Conservation (phyloP, 192 early-diverging fungal genomes). For the Coemansia sp. region DNA sequence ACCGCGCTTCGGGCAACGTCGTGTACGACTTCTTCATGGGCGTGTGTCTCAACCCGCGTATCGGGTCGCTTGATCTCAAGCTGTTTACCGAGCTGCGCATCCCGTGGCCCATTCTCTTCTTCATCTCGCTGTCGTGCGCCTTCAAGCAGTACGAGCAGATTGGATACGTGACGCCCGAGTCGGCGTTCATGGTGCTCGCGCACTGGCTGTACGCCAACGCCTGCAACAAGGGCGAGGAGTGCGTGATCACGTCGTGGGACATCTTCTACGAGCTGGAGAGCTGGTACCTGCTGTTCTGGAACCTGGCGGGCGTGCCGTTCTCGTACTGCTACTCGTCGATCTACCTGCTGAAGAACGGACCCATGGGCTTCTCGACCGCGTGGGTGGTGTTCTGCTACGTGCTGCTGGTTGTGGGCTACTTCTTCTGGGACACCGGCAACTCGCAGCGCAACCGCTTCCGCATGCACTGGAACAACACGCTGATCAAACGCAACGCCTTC, state of each 20-base stretch:
- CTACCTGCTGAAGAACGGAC: slow-evolving; percentile 74
- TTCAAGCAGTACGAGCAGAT: slow-evolving; percentile 76
- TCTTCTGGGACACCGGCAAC: slow-evolving; percentile 89
- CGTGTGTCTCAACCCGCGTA: slow-evolving; percentile 91
- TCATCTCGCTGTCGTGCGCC: slow-evolving; percentile 71
- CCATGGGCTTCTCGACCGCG: slow-evolving; percentile 59
- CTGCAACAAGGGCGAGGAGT: slow-evolving; percentile 64
- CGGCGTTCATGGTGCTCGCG: slow-evolving; percentile 73
- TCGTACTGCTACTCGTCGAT: slow-evolving; percentile 85
- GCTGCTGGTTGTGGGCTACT: slow-evolving; percentile 62
- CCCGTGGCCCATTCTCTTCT: slow-evolving; percentile 78
- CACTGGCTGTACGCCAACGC: slow-evolving; percentile 87
- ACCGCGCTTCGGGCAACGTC: slow-evolving; percentile 68
- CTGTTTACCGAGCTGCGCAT: slow-evolving; percentile 92
- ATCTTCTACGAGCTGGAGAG: slow-evolving; percentile 60
- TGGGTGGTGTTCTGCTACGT: slow-evolving; percentile 52
- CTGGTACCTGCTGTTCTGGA: slow-evolving; percentile 75
- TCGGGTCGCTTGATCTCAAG: slow-evolving; percentile 86
- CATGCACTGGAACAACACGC: slow-evolving; percentile 56
- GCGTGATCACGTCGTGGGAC: slow-evolving; percentile 95
- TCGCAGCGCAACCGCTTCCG: slow-evolving; percentile 89
- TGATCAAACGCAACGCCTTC: slow-evolving; percentile 57
- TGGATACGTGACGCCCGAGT: slow-evolving; percentile 75
- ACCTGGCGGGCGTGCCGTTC: slow-evolving; percentile 90
- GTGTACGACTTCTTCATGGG: slow-evolving; percentile 97